A percentile compares a stretch with the other conserved stretches of the same genome.
phyloP scores from a whole-genome alignment of 1,284 basidiomycete genomes.

The Paramarasmius palmivorus region DNA sequence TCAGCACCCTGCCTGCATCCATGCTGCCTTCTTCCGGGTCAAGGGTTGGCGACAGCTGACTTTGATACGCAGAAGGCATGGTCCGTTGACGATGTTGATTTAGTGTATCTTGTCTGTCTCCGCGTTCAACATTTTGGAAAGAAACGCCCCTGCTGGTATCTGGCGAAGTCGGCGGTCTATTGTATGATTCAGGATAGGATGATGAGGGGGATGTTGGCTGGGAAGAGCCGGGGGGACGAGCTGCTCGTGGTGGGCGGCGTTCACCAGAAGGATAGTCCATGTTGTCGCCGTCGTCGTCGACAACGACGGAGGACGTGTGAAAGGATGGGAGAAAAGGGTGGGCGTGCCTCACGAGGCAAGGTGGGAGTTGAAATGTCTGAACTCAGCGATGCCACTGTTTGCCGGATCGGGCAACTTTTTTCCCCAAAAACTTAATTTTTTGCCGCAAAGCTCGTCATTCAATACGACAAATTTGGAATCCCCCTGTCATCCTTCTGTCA shows the following conservation, averaged over 20 bases:
- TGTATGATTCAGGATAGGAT: constrained; percentile 22
- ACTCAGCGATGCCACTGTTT: background rate
- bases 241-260: constrained; percentile 44
- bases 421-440: background rate
- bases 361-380: background rate
- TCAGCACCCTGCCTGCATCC: constrained; percentile 49
- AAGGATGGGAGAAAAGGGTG: background rate
- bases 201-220: constrained; percentile 31
- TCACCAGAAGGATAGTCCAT: constrained; percentile 48
- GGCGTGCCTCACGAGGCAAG: constrained; percentile 1
- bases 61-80: constrained; percentile 57
- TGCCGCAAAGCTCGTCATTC: too few species aligned
- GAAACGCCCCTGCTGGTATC: constrained; percentile 49
- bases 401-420: background rate
- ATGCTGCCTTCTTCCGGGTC: constrained; percentile 49
- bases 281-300: background rate
- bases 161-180: constrained; percentile 26
- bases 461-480: too few species aligned
- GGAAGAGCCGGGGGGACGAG: constrained; percentile 32
- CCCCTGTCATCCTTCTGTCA: too few species aligned
- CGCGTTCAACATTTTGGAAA: constrained; percentile 67
- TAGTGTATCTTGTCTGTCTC: constrained; percentile 58
- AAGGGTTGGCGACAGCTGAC: constrained; percentile 42
- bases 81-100: constrained; percentile 51
- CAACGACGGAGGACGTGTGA: background rate